These are phyloP conservation scores for Thelonectria blattea DNA, from an alignment of 2,329 filamentous ascomycete species.

Conservation along the genomic window DNA sequence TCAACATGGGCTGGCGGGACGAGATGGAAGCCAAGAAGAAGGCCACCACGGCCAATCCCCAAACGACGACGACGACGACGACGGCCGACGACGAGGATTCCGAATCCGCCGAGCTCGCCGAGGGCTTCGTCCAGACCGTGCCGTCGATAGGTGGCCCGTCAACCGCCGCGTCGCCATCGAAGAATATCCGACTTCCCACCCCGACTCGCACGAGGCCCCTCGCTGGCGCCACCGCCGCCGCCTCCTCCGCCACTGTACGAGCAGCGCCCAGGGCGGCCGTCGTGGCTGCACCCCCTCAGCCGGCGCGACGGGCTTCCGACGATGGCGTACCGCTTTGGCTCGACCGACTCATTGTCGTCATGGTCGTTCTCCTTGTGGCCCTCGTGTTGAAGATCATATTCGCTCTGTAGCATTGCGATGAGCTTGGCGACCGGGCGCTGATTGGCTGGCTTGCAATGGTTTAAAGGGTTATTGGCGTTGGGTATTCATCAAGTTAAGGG, in stretches of 20 bases:
- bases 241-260: slow-evolving; percentile 8
- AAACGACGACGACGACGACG: slow-evolving; percentile 26
- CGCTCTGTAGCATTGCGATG: slow-evolving; percentile 28
- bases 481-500: background rate
- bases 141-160: slow-evolving; percentile 8
- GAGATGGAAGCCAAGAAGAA: slow-evolving; percentile 60
- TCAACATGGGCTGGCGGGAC: slow-evolving; percentile 75
- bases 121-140: slow-evolving; percentile 63
- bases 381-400: slow-evolving; percentile 68
- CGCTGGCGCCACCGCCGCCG: slow-evolving; percentile 7
- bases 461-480: slow-evolving; percentile 4
- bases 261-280: background rate
- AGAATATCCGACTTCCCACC: slow-evolving; percentile 23
- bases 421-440: slow-evolving; percentile 8
- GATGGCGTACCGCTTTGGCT: slow-evolving; percentile 74
- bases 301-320: slow-evolving; percentile 33
- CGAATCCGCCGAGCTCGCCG: slow-evolving; percentile 58
- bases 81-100: slow-evolving; percentile 37
- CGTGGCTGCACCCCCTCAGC: slow-evolving; percentile 22
- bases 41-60: slow-evolving; percentile 7
- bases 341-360: slow-evolving; percentile 77
- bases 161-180: slow-evolving; percentile 14
- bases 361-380: slow-evolving; percentile 72
- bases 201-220: slow-evolving; percentile 23
- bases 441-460: background rate